These are phyloP conservation scores for Mortierella sp. DNA, from an alignment of 371 early-diverging fungal species.

Conservation along the genomic window DNA sequence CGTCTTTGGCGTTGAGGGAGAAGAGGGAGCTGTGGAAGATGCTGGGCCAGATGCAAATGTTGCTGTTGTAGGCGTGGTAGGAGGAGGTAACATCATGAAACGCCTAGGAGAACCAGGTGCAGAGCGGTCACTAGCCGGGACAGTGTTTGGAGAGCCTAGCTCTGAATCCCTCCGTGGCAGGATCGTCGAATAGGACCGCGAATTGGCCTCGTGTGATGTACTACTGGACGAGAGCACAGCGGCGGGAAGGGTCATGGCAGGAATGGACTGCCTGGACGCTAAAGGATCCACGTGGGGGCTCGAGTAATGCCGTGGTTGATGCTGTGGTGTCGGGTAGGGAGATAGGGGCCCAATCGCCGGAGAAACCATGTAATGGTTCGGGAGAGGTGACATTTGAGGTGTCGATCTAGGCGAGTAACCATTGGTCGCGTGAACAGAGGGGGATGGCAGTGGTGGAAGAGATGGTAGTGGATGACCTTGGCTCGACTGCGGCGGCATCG, in stretches of 20 bases:
- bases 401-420: conserved; percentile 35
- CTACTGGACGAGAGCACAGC: conserved; percentile 34
- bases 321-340: conserved; percentile 52
- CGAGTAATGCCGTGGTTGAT: conserved; percentile 37
- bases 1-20: no score
- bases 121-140: conserved; percentile 12
- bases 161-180: conserved; percentile 13
- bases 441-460: conserved; percentile 18
- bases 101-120: conserved; percentile 28
- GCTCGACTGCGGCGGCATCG: conserved; percentile 30
- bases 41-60: no score
- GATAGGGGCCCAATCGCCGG: conserved; percentile 37
- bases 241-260: conserved; percentile 41
- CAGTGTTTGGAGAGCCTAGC: conserved; percentile 12
- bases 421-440: conserved; percentile 12
- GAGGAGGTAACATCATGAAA: conserved; percentile 43
- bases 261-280: conserved; percentile 24
- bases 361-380: conserved; percentile 29
- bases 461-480: conserved; percentile 11
- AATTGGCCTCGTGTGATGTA: conserved; percentile 26
- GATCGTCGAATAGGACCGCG: conserved; percentile 28
- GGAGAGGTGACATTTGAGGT: conserved; percentile 37
- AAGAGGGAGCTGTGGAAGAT: no score
- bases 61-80: conserved; percentile 10
- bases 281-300: conserved; percentile 39